A percentile compares a stretch with the other conserved stretches of the same genome.
Conservation (phyloP, 75 land plant species). For the Gnetum montanum region DNA sequence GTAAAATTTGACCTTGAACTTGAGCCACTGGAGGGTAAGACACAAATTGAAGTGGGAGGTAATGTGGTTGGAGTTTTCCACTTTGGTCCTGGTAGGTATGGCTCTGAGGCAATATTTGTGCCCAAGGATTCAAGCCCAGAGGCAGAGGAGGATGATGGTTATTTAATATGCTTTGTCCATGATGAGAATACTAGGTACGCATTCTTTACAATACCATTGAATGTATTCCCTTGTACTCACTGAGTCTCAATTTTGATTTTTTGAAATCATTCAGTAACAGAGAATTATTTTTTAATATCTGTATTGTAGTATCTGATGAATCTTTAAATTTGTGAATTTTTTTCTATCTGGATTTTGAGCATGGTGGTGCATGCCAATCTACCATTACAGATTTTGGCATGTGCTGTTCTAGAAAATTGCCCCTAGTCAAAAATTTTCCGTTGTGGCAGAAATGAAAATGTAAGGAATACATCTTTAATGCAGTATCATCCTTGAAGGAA, state of each 20-base stretch:
- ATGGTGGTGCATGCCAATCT: no score
- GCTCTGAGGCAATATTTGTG: constrained; percentile 83
- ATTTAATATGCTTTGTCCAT: constrained; percentile 76
- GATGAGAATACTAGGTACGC: constrained; percentile 81
- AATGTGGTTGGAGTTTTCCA: constrained; percentile 54
- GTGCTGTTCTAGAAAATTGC: no score
- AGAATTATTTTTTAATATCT: not conserved
- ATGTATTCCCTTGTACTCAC: not conserved
- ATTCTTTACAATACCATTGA: not conserved
- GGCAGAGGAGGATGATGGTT: constrained; percentile 88
- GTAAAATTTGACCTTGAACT: constrained; percentile 77
- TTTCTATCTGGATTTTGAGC: no score
- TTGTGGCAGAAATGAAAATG: not conserved
- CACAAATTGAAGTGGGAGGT: constrained; percentile 69
- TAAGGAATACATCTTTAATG: no score
- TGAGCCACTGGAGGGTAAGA: constrained; percentile 47
- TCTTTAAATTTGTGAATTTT: no score
- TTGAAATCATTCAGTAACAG: no score
- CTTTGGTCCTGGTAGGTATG: constrained; percentile 72
- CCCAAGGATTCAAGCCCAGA: constrained; percentile 48
- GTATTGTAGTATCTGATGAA: no score
- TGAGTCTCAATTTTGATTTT: no score
- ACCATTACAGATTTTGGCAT: no score
- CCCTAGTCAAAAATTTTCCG: not conserved
- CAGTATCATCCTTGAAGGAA: no score